phyloP scores from a whole-genome alignment of 805 yeast genomes.

The Zygosaccharomyces bisporus region DNA sequence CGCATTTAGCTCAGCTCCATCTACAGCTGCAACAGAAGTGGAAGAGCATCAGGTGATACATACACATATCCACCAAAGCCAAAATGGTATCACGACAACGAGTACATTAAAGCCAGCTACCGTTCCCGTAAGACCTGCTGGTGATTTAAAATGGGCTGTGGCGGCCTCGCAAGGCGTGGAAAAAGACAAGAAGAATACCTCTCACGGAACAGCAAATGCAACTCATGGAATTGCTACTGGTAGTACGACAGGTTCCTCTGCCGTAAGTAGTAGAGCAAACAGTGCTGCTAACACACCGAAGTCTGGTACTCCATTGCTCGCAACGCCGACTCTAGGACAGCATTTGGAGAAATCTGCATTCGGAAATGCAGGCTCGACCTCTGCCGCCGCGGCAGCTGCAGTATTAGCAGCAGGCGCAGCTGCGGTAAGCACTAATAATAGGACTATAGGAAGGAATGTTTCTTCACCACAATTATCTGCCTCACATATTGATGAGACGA shows the following conservation, averaged over 20 bases:
- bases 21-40: constrained; percentile 6
- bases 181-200: constrained; percentile 21
- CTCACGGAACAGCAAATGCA: constrained; percentile 8
- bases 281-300: constrained; percentile 24
- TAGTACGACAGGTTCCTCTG: constrained; percentile 16
- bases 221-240: constrained; percentile 5
- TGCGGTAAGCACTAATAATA: constrained; percentile 26
- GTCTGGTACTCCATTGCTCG: constrained; percentile 17
- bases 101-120: constrained; percentile 48
- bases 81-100: constrained; percentile 33
- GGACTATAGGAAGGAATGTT: constrained; percentile 18
- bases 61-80: constrained; percentile 34
- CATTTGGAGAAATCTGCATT: constrained; percentile 15
- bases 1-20: constrained; percentile 10
- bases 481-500: constrained; percentile 1
- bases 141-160: constrained; percentile 53
- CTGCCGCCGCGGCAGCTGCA: constrained; percentile 27
- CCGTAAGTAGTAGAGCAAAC: constrained; percentile 14
- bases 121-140: constrained; percentile 50
- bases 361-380: constrained; percentile 12
- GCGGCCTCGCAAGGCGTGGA: constrained; percentile 44
- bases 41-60: constrained; percentile 19
- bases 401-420: constrained; percentile 29
- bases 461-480: constrained; percentile 2
- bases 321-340: constrained; percentile 10